These are phyloP conservation scores for Trichocladium antarcticum DNA, from an alignment of 495 filamentous ascomycete genomes.

Conservation along the genomic window DNA sequence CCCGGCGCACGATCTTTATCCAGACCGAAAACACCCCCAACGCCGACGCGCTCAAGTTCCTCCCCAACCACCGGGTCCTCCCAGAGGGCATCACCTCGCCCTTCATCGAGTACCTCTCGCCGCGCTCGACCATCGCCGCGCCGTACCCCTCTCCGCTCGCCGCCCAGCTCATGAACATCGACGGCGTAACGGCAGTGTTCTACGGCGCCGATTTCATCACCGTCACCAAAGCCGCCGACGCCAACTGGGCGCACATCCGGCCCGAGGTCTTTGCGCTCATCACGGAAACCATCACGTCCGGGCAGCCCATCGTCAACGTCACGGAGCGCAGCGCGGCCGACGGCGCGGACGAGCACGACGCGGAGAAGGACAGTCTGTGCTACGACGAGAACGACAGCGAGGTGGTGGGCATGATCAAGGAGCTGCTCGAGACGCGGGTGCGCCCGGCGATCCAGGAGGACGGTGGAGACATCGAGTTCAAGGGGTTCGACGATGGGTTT, in stretches of 20 bases:
- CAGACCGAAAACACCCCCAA: slow-evolving; percentile 94
- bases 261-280: slow-evolving; percentile 92
- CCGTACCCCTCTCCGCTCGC: slow-evolving; percentile 91
- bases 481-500: slow-evolving; percentile 76
- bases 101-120: slow-evolving; percentile 83
- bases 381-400: slow-evolving; percentile 85
- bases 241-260: slow-evolving; percentile 88
- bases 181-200: slow-evolving; percentile 88
- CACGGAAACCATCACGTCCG: slow-evolving; percentile 75
- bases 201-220: slow-evolving; percentile 95
- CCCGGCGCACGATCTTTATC: slow-evolving; percentile 77
- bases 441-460: slow-evolving; percentile 94
- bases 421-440: slow-evolving; percentile 91
- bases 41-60: slow-evolving; percentile 83
- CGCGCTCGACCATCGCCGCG: slow-evolving; percentile 75
- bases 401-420: slow-evolving; percentile 95
- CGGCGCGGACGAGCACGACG: slow-evolving; percentile 26
- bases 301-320: slow-evolving; percentile 67
- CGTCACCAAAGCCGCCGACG: slow-evolving; percentile 77
- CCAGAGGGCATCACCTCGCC: slow-evolving; percentile 59
- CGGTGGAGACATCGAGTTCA: slow-evolving; percentile 90
- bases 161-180: slow-evolving; percentile 75
- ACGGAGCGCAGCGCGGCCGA: slow-evolving; percentile 42
- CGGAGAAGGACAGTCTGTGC: slow-evolving; percentile 54
- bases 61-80: slow-evolving; percentile 73